Evolutionary conservation across 768 basidiomycete species (phyloP), one percentile per base, ranked within the genome.

Genomic region (Boletus huronensis): DNA sequence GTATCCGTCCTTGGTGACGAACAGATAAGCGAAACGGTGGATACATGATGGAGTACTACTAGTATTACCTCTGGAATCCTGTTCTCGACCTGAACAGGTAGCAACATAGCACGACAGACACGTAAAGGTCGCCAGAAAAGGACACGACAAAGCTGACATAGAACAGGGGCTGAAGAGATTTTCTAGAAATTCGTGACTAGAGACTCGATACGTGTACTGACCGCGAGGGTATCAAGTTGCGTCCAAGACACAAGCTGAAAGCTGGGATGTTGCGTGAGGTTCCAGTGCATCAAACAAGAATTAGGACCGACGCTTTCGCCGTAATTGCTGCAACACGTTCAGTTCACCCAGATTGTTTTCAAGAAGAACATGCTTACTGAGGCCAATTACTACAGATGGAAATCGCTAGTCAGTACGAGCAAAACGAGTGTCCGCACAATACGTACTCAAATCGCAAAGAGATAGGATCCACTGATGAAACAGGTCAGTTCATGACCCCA

Each of bases 111-210:
- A 76, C 71, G 35, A 77, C 46, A 2, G 82, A 76, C 23, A 85
- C 75, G 35, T 77, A 76, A 10, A 79, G 58, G 60, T 85, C 84
- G 17, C 78, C 78, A 10, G 71, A 61, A n/a, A 81, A 75, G 0
- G 77, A 75, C 1, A 77, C 65, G 5, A 74, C 77, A 58, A 85
- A 84, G 56, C 77, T 77, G 45, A 78, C 60, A 58, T 82, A 84
- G 58, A 85, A 71, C 34, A 79, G 62, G 28, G 61, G 65, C 84
- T 86, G 49, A 34, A 14, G 2, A 10, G 10, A 9, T 23, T 53
- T n/a, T n/a, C n/a, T 19, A 32, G 26, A 21, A 43, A 26, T 4
- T 3, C 17, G 8, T 13, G 11, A 16, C 3, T 4, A 19, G 29
- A 11, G 34, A 38, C 23, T 11, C 21, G 7, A 45, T 21, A 19